Base-by-base conservation (phyloP, 169 alveolate species). In the Plasmodium yoelii region DNA sequence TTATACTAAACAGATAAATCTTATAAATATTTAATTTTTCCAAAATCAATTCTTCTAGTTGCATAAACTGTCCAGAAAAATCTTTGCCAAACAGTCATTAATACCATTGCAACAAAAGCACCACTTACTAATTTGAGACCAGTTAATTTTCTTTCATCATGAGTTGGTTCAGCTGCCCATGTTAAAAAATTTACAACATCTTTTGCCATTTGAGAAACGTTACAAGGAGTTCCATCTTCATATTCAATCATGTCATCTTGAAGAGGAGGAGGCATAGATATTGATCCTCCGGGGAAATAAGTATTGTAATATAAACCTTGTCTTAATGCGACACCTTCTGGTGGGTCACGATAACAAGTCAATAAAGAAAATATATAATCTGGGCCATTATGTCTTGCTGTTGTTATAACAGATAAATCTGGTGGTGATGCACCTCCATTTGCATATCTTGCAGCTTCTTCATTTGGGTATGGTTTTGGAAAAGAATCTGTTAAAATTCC, bases 251-350 rank as follows among this genome's bases (percentile, higher is more conserved):
- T 96, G 46, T 99, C 99, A 88, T 98, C 99, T 94, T 95, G 96
- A 44, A 98, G 98, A 63, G 99, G 98, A 28, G 99, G 98, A 9
- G 99, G 98, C 99, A 98, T 98, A 57, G 99, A 98, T 77, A 98
- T 97, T 61, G 99, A 97, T 95, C 98, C 98, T 72, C 99, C 99
- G 56, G 96, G 97, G 96, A 97, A 98, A 94, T 97, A 98, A 26
- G 97, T 98, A 88, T 98, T 97, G 94, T 94, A 97, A 92, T 96
- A 96, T 70, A 97, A 94, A 42, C 99, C 99, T 68, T 94, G 98
- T 49, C 99, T 97, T 69, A 98, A 97, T 82, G 96, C 99, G 28
- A 97, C 93, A 19, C 99, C 99, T 92, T 95, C 96, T 39, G 99
- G 99, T 42, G 99, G 98, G 42, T 95, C 97, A 84, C 97, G 97